A percentile compares a stretch with the other conserved stretches of the same genome.
phyloP scores from a whole-genome alignment of 495 filamentous ascomycete species.

The Aspergillus indologenus region DNA sequence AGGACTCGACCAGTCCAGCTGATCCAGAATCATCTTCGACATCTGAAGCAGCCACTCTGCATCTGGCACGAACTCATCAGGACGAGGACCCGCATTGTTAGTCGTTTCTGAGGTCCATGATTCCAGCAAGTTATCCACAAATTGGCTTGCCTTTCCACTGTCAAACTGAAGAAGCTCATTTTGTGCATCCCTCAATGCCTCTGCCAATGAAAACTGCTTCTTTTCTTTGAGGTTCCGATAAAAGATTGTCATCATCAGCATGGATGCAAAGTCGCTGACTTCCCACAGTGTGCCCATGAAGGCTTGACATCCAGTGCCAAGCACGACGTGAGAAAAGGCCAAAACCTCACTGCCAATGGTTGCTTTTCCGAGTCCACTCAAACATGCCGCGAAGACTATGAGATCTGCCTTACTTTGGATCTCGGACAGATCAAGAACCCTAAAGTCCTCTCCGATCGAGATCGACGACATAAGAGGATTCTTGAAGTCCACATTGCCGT shows the following conservation, averaged over 20 bases:
- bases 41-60: background rate
- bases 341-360: background rate
- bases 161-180: background rate
- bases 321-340: background rate
- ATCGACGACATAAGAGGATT: conserved; percentile 1
- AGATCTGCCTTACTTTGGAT: background rate
- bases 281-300: conserved; percentile 2
- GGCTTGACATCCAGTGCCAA: background rate
- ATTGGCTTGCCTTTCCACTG: background rate
- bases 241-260: background rate
- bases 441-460: background rate
- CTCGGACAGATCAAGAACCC: background rate
- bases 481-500: background rate
- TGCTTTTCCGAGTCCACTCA: background rate
- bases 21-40: conserved; percentile 1
- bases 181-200: background rate
- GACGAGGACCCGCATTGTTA: background rate
- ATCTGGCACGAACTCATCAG: background rate
- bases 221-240: conserved; percentile 1
- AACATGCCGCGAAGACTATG: background rate
- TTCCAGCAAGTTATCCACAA: background rate
- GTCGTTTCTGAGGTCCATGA: background rate
- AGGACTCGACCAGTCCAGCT: conserved; percentile 1
- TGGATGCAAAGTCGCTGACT: background rate
- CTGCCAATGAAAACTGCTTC: background rate